These are phyloP conservation scores for Penicillium thymicola DNA, from an alignment of 2,329 filamentous ascomycete species.

Conservation along the genomic window DNA sequence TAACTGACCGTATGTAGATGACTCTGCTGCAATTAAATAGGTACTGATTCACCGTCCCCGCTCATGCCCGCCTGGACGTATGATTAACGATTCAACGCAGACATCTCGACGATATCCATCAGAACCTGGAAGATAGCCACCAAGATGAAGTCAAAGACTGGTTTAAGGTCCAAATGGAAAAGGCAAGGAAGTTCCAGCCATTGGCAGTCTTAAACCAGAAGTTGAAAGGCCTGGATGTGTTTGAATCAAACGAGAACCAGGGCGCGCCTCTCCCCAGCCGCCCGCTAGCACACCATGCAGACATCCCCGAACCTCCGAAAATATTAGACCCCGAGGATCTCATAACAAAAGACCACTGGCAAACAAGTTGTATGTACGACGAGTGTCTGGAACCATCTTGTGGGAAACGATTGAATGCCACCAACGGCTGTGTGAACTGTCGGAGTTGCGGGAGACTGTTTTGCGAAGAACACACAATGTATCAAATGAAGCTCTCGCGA, in stretches of 20 bases:
- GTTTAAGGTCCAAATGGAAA: conserved; percentile 92
- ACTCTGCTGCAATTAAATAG: conserved; percentile 89
- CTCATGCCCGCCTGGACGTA: not conserved
- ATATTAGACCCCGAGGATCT: conserved; percentile 79
- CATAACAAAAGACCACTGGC: conserved; percentile 87
- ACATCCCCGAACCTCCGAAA: conserved; percentile 35
- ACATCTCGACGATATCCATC: conserved; percentile 83
- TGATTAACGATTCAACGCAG: conserved; percentile 40
- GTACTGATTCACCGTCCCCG: conserved; percentile 38
- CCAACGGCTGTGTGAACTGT: conserved; percentile 86
- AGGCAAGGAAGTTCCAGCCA: conserved; percentile 89
- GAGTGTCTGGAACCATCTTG: conserved; percentile 84
- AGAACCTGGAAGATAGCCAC: conserved; percentile 80
- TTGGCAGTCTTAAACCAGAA: conserved; percentile 91
- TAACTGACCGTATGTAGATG: conserved; percentile 53
- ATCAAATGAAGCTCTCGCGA: conserved; percentile 95
- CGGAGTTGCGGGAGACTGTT: conserved; percentile 89
- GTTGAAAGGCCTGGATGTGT: conserved; percentile 85
- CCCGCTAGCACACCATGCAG: conserved; percentile 23
- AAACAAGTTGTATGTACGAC: conserved; percentile 70
- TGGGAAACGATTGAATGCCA: conserved; percentile 70
- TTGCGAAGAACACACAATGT: conserved; percentile 98
- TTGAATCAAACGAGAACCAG: conserved; percentile 79
- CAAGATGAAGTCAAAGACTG: conserved; percentile 95
- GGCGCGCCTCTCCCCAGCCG: conserved; percentile 39